These are phyloP conservation scores for Pyrenochaeta sp. DNA, from an alignment of 2,329 filamentous ascomycete species.

Conservation along the genomic window DNA sequence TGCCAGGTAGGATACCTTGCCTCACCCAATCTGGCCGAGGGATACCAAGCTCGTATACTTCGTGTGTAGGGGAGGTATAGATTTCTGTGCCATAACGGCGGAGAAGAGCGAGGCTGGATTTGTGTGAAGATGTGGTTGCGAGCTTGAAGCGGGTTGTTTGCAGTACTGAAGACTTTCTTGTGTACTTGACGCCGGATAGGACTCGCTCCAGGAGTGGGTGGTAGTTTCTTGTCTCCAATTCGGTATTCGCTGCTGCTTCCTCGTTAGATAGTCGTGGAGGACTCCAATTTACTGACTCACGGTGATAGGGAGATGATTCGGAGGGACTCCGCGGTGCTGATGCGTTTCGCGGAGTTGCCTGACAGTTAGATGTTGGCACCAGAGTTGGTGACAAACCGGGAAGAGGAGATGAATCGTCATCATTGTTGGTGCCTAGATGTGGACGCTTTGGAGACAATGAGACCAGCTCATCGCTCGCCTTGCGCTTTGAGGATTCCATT, in stretches of 20 bases:
- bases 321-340: not conserved
- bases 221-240: not conserved
- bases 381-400: not conserved
- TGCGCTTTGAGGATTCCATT: slow-evolving; percentile 1
- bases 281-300: no score
- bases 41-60: slow-evolving; percentile 10
- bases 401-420: not conserved
- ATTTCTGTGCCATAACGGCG: slow-evolving; percentile 5
- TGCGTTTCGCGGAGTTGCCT: not conserved
- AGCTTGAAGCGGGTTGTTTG: slow-evolving; percentile 17
- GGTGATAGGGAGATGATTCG: no score
- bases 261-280: not conserved
- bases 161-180: not conserved
- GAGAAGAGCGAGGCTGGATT: not conserved
- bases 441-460: not conserved
- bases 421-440: not conserved
- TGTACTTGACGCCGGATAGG: slow-evolving; percentile 7
- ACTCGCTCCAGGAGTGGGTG: slow-evolving; percentile 10
- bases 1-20: not conserved
- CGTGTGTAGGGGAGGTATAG: not conserved
- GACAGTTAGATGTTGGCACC: not conserved
- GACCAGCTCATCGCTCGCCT: not conserved
- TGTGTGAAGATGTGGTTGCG: not conserved
- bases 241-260: not conserved
- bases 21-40: slow-evolving; percentile 7